Base-by-base conservation (phyloP, 495 filamentous ascomycete genomes). In the Penicillium nucicola region DNA sequence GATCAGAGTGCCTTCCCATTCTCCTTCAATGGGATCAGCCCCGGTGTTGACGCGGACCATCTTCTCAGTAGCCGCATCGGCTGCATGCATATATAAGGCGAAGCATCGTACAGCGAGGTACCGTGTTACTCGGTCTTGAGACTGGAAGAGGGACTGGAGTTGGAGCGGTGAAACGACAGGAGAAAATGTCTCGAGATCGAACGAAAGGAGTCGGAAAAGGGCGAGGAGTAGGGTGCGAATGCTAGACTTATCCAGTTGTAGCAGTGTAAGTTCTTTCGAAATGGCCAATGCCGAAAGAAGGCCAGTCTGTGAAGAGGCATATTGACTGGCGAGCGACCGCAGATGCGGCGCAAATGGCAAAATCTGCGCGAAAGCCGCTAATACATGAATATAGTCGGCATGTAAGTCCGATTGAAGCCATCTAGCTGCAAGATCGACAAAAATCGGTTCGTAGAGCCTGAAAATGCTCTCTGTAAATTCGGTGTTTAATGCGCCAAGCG, bases 81-180 rank as follows among this genome's bases (percentile, higher is more conserved):
- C 84, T n/a, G 85, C 87, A 52, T 84, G 81, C 59, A 92, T 79
- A 60, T 89, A 86, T 37, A 87, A 72, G 64, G 85, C 88, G 60
- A 96, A 83, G 46, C 88, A 79, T 66, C 88, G 79, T 40, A 95
- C 77, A 12, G 90, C 85, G 42, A 99, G 76, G 65, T 90, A 97
- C 66, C 87, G 79, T 14, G 95, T 79, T 6, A 77, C 68, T 28
- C 58, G 69, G 25, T 81, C 71, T 35, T 68, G 58, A 70, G 91
- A 85, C 48, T 71, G 67, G 53, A 93, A 83, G 9, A 92, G 77
- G 36, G 65, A 64, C 67, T 89, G 84, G 4, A 95, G 71, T 54
- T 79, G 82, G 31, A 81, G 77, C 1, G 87, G 84, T 10, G 75
- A 79, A 15, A 90, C 75, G 48, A 78, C 72, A 55, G 66, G 68